These are phyloP conservation scores for Naganishia sp. DNA, from an alignment of 1,284 basidiomycete species.

Conservation along the genomic window DNA sequence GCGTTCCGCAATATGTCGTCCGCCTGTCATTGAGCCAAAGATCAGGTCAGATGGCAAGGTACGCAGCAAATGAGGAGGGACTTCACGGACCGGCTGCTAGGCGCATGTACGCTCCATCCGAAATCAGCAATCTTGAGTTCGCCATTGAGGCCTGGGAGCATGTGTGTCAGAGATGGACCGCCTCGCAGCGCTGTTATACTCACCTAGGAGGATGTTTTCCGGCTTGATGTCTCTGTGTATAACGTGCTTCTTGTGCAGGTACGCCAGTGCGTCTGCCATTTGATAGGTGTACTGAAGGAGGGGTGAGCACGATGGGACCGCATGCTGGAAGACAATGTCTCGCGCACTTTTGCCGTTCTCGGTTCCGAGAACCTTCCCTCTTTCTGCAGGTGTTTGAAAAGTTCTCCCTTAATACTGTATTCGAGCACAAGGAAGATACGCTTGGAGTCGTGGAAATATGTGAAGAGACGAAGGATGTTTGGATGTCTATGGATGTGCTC, in stretches of 20 bases:
- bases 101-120: conserved; percentile 98
- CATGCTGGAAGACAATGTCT: conserved; percentile 34
- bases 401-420: conserved; percentile 91
- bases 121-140: conserved; percentile 99
- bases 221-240: conserved; percentile 99
- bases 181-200: no score
- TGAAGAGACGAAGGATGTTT: conserved; percentile 88
- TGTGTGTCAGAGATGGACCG: no score
- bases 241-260: conserved; percentile 93
- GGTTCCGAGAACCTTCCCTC: conserved; percentile 77
- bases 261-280: conserved; percentile 94
- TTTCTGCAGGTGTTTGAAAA: conserved; percentile 85
- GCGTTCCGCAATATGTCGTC: conserved; percentile 88
- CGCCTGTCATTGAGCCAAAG: conserved; percentile 50
- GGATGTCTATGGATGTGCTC: conserved; percentile 66
- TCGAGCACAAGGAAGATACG: conserved; percentile 98
- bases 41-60: not conserved
- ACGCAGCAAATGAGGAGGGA: not conserved
- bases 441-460: conserved; percentile 96
- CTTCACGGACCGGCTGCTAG: conserved; percentile 46
- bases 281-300: conserved; percentile 81
- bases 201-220: conserved; percentile 88
- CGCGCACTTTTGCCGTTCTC: conserved; percentile 66
- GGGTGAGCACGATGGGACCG: not conserved
- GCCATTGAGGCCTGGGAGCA: conserved; percentile 67